Base-by-base conservation (phyloP, 495 filamentous ascomycete species). In the Aspergillus incahuasiensis region DNA sequence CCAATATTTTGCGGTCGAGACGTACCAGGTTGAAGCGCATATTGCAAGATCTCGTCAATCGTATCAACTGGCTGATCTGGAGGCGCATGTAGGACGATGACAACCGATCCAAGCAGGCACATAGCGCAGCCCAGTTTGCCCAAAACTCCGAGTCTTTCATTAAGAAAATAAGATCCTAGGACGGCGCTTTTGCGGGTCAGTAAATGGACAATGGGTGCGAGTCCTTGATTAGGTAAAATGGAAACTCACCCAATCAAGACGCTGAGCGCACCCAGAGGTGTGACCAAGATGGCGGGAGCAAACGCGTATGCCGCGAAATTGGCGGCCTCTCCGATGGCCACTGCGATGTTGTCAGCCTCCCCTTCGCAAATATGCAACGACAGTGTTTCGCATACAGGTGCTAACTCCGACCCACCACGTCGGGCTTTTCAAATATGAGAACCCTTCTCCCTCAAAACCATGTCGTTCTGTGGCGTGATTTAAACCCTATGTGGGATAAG, bases 281-380 rank as follows among this genome's bases (percentile, higher is more conserved):
- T 98, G 32, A 98, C 94, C 51, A 98, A 78, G 68, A 98, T 98
- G 4, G 94, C 94, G 35, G 94, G 94, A 57, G 94, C 94, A 73
- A 97, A 98, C 1, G 94, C 94, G 69, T 98, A 98, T 54, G 94
- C 94, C 22, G 91, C 91, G 68, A 98, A 98, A 68, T 98, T 98
- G 68, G 88, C 91, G 46, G 94, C 78, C 72, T 98, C 94, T 58
- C 94, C 94, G 35, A 88, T 67, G 38, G 87, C 76, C 75, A 95
- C 88, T 88, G 61, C 53, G 34, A 35, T 28, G 12, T 6, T 28
- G 39, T 70, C 61, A 69, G 70, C 53, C 58, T 50, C 30, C 47
- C 21, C 28, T 18, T 25, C 20, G 34, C 19, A 19, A 19, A 34
- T 28, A 7, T 16, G 12, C 21, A 44, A 46, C 16, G 40, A 24